Evolutionary conservation across 2,329 filamentous ascomycete genomes (phyloP).

Genomic region (Ophidiomyces ophidiicola): DNA sequence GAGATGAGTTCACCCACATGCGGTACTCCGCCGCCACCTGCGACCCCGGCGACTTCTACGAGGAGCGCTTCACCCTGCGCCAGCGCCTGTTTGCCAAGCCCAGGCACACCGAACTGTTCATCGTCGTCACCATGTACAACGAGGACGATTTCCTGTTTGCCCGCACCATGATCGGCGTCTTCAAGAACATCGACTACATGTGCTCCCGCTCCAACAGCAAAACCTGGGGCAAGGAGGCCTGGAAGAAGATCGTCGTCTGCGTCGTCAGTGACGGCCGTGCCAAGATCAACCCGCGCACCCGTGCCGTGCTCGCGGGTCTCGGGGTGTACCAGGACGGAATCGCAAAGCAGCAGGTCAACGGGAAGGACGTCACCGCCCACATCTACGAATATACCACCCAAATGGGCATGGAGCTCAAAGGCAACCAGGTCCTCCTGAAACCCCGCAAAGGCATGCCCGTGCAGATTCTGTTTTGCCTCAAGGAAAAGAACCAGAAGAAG

Average conservation of each 20-base stretch:
- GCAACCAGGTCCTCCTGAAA: conserved; percentile 71
- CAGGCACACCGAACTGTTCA: conserved; percentile 86
- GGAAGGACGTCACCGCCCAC: conserved; percentile 90
- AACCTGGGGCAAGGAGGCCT: conserved; percentile 95
- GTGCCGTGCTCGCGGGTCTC: conserved; percentile 78
- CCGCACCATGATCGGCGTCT: conserved; percentile 88
- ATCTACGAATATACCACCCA: conserved; percentile 67
- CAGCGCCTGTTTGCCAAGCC: conserved; percentile 88
- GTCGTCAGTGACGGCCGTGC: conserved; percentile 92
- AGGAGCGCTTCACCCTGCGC: conserved; percentile 79
- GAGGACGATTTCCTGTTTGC: conserved; percentile 95
- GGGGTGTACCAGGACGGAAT: conserved; percentile 98
- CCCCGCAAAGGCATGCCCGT: conserved; percentile 75
- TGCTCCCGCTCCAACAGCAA: conserved; percentile 85
- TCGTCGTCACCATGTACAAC: conserved; percentile 98
- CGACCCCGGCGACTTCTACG: conserved; percentile 77
- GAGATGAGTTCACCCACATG: conserved; percentile 67
- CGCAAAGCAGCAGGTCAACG: conserved; percentile 94
- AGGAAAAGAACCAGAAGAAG: conserved; percentile 99
- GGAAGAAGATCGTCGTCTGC: conserved; percentile 99
- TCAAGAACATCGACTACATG: conserved; percentile 99
- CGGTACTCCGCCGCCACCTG: conserved; percentile 91
- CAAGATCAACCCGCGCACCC: conserved; percentile 89
- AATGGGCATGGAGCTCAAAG: conserved; percentile 71
- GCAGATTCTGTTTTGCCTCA: conserved; percentile 93